Evolutionary conservation across 2,329 filamentous ascomycete genomes (phyloP), one percentile per base, ranked within the genome.

Genomic region (Thielaviopsis euricoi): DNA sequence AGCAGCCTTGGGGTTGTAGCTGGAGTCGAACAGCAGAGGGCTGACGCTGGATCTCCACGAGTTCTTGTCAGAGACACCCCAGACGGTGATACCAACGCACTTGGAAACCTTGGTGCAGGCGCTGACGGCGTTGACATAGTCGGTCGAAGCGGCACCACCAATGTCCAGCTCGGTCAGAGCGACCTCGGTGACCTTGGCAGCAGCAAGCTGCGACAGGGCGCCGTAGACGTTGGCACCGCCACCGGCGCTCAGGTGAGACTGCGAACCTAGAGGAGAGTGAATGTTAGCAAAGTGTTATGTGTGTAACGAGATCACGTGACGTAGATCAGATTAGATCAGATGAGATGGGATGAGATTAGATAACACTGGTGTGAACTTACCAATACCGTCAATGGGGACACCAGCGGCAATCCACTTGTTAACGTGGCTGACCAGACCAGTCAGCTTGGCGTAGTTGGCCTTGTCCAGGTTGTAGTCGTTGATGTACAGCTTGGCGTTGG

Each of bases 391-490:
- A 61, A 85, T 84, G 61, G 80, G 81, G 19, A 82, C 69, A 57
- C 83, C 84, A 1, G 73, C 74, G 0, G 74, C 74, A 54, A 80
- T 64, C 82, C 82, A 86, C 65, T 81, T 77, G 65, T 78, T 77
- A 63, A 88, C 83, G 64, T 82, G 72, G 40, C 66, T 67, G 4
- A 77, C 73, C 72, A 85, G 79, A 52, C 74, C 74, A 22, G 64
- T 71, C 57, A 72, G 53, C 73, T 89, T 88, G 62, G 76, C 71
- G 64, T 77, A 76, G 62, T 64, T 74, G 19, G 82, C 75, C 69
- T 73, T n/a, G 70, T 86, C 83, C 56, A 86, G 76, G 71, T 85
- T 86, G 70, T 76, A 80, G 67, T 89, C 85, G 69, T 89, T 89
- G 71, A 88, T 86, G 73, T 86, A 89, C 46, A 89, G 74, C 70